Percentiles rank a stretch among this genome's conserved stretches.
phyloP scores from a whole-genome alignment of 2,329 filamentous ascomycete genomes.

The Apiospora marii region DNA sequence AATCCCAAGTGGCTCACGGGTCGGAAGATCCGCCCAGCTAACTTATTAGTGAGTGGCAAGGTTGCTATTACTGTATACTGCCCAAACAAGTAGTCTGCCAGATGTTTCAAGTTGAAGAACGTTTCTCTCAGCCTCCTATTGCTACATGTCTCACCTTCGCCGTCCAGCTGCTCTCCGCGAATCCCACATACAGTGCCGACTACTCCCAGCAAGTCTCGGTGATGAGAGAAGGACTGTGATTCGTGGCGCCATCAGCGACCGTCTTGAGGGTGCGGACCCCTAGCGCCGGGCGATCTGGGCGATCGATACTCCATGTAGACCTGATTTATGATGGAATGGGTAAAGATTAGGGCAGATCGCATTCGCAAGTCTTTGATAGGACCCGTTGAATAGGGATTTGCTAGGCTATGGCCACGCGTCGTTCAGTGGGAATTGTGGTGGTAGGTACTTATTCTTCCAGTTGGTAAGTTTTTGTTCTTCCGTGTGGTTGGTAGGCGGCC shows the following conservation, averaged over 20 bases:
- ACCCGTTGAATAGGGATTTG: conserved; percentile 16
- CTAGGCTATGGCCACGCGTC: conserved; percentile 11
- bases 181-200: conserved; percentile 7
- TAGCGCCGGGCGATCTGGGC: conserved; percentile 18
- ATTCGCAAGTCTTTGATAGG: conserved; percentile 6
- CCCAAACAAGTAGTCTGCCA: not conserved
- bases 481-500: not conserved
- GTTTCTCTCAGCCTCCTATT: not conserved
- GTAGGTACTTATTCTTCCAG: not conserved
- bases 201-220: not conserved
- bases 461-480: not conserved
- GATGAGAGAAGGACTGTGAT: not conserved
- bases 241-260: not conserved
- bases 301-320: conserved; percentile 19
- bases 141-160: not conserved
- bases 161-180: conserved; percentile 3
- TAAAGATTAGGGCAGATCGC: conserved; percentile 13
- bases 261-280: conserved; percentile 12
- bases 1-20: not conserved
- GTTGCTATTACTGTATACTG: not conserved
- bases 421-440: not conserved
- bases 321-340: conserved; percentile 6
- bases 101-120: conserved; percentile 3
- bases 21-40: not conserved
- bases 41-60: not conserved